phyloP scores from a whole-genome alignment of 768 basidiomycete genomes.

The Rhizopogon roseolus region DNA sequence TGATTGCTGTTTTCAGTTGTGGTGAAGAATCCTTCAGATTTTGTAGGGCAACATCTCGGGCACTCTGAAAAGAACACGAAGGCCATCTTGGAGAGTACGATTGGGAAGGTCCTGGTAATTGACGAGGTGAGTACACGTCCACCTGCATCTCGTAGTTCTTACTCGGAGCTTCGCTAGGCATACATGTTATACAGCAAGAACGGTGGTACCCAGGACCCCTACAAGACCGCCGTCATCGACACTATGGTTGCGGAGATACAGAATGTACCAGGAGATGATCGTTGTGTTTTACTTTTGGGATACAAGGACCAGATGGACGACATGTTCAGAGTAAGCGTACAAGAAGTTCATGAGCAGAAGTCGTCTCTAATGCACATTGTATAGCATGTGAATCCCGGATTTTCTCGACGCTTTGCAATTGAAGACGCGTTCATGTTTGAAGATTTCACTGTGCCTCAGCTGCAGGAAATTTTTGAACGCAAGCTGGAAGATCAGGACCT shows the following conservation, averaged over 20 bases:
- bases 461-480: constrained; percentile 44
- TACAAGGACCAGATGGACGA: constrained; percentile 63
- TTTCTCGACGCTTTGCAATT: constrained; percentile 61
- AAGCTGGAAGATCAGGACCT: constrained; percentile 59
- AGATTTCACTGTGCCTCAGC: constrained; percentile 52
- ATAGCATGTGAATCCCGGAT: constrained; percentile 67
- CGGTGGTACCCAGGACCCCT: constrained; percentile 37
- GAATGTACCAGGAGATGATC: constrained; percentile 62
- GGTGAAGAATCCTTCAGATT: constrained; percentile 65
- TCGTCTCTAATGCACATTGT: not conserved
- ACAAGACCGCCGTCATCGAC: constrained; percentile 67
- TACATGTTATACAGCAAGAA: constrained; percentile 55
- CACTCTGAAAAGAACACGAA: constrained; percentile 64
- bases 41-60: constrained; percentile 55
- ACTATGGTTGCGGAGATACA: constrained; percentile 75
- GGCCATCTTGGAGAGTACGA: constrained; percentile 49
- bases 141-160: not conserved
- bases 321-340: constrained; percentile 58
- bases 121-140: constrained; percentile 46
- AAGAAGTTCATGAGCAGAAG: not conserved
- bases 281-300: constrained; percentile 61
- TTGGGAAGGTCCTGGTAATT: constrained; percentile 67
- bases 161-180: constrained; percentile 36
- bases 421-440: constrained; percentile 68
- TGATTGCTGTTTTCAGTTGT: constrained; percentile 37